Evolutionary conservation across 352 stramenopile species (phyloP).

Genomic region (Aphanomyces invadans): DNA sequence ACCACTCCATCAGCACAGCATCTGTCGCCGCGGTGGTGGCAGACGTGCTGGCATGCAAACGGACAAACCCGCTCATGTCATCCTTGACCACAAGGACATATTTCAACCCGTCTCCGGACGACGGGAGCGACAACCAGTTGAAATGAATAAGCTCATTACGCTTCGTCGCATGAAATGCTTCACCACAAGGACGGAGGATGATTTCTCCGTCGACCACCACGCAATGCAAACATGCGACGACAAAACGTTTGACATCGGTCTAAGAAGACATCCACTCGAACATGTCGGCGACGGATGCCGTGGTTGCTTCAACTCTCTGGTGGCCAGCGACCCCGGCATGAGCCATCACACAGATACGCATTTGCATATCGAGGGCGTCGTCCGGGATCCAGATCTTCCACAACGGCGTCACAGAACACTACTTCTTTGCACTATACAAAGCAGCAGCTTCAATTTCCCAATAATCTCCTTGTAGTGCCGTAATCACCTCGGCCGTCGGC

Average conservation of each 20-base stretch:
- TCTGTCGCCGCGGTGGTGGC: background rate
- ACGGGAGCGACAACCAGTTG: constrained; percentile 29
- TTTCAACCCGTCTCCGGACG: constrained; percentile 7
- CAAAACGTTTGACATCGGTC: background rate
- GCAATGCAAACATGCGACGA: constrained; percentile 15
- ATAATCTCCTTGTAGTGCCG: constrained; percentile 12
- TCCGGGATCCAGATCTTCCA: background rate
- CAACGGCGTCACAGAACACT: background rate
- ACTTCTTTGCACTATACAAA: background rate
- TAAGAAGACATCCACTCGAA: background rate
- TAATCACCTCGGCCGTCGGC: constrained; percentile 10
- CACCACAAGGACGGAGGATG: constrained; percentile 24
- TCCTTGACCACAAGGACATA: constrained; percentile 33
- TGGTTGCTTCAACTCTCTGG: background rate
- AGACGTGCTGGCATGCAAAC: constrained; percentile 22
- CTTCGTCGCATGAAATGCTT: constrained; percentile 27
- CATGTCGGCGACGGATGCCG: background rate
- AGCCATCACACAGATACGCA: background rate
- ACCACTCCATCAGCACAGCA: background rate
- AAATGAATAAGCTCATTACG: constrained; percentile 36
- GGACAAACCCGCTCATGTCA: constrained; percentile 27
- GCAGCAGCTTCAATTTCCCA: background rate
- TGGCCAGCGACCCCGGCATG: background rate
- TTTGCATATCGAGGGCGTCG: background rate
- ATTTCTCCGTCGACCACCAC: constrained; percentile 17